phyloP scores from a whole-genome alignment of 2,329 filamentous ascomycete genomes.

The Ophiocordyceps camponoti-floridani region DNA sequence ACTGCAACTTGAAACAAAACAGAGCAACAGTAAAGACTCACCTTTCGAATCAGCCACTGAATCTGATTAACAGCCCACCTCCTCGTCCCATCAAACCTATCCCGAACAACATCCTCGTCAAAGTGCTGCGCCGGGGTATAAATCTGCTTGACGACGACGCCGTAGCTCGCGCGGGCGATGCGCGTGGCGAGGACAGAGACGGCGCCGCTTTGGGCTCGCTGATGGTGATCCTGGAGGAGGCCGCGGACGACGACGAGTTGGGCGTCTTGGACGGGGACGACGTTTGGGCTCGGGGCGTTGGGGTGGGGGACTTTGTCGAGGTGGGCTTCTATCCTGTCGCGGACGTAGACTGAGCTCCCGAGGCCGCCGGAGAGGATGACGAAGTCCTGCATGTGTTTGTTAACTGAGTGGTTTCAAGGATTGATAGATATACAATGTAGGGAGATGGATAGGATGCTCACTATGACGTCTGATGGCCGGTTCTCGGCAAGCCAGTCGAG shows the following conservation, averaged over 20 bases:
- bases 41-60: constrained; percentile 23
- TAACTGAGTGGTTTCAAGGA: background rate
- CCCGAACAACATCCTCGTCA: constrained; percentile 15
- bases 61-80: constrained; percentile 22
- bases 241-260: constrained; percentile 37
- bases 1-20: background rate
- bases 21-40: constrained; percentile 1
- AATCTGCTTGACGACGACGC: constrained; percentile 17
- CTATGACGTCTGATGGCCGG: background rate
- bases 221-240: constrained; percentile 30
- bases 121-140: constrained; percentile 18
- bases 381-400: constrained; percentile 12
- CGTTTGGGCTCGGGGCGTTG: constrained; percentile 16
- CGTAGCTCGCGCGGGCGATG: constrained; percentile 24
- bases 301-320: constrained; percentile 15
- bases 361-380: constrained; percentile 26
- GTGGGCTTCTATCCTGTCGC: constrained; percentile 20
- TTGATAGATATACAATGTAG: too few species aligned
- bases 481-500: constrained; percentile 17
- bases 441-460: background rate
- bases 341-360: constrained; percentile 26
- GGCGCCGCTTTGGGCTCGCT: constrained; percentile 22
- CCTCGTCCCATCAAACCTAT: constrained; percentile 10
- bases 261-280: constrained; percentile 28
- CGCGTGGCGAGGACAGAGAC: constrained; percentile 23